These are phyloP conservation scores for Apiospora marii DNA, from an alignment of 2,329 filamentous ascomycete genomes.

Conservation along the genomic window DNA sequence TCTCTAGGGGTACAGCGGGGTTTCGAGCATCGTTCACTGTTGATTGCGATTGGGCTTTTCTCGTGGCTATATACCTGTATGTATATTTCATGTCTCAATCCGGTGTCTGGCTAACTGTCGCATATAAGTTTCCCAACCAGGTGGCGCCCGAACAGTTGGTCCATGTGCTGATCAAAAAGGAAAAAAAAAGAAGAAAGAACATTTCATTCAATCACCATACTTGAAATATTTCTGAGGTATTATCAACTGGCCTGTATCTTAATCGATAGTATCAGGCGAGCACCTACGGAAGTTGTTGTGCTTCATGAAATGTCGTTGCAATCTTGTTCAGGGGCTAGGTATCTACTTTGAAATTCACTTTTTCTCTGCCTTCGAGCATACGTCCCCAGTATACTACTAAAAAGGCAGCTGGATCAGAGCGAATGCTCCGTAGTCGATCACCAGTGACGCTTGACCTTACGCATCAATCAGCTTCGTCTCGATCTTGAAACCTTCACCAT, in stretches of 20 bases:
- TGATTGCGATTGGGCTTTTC: neutral
- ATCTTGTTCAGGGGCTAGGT: neutral
- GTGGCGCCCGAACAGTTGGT: constrained; percentile 29
- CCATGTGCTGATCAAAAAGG: constrained; percentile 26
- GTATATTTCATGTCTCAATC: too few relatives aligned
- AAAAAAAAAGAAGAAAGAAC: constrained; percentile 22
- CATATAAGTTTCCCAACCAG: constrained; percentile 24
- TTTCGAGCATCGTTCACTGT: neutral
- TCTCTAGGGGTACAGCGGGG: neutral
- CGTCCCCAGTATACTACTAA: neutral
- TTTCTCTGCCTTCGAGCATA: neutral
- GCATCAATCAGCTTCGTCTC: constrained; percentile 58
- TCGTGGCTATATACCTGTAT: neutral
- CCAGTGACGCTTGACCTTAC: constrained; percentile 10
- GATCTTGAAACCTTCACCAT: constrained; percentile 68
- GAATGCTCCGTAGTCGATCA: neutral
- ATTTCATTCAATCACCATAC: neutral
- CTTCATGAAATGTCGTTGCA: neutral
- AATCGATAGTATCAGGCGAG: neutral
- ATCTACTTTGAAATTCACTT: neutral
- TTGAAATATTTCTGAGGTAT: too few relatives aligned
- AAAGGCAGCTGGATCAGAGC: neutral
- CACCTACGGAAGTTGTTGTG: neutral
- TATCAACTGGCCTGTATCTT: neutral
- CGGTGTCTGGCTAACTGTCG: neutral